These are phyloP conservation scores for Plasmodium relictum DNA, from an alignment of 169 alveolate species.

Conservation along the genomic window DNA sequence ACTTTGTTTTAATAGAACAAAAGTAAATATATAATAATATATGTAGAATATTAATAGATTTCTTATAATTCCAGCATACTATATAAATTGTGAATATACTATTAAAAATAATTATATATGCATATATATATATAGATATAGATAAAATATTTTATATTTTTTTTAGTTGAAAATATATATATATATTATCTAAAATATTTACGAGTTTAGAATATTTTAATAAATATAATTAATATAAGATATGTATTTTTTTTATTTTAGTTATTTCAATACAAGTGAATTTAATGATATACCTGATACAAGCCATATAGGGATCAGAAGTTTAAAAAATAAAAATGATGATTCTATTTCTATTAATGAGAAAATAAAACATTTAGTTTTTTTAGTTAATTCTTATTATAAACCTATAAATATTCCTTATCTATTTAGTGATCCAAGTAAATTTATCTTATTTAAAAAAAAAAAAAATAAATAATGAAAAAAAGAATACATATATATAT, in stretches of 20 bases:
- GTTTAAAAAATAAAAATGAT: neutral
- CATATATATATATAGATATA: constrained; percentile 5
- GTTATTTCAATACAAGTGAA: constrained; percentile 26
- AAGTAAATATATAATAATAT: constrained; percentile 27
- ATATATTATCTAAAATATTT: neutral
- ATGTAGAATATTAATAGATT: too few relatives aligned
- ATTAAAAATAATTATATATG: neutral
- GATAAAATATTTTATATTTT: neutral
- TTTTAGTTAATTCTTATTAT: constrained; percentile 26
- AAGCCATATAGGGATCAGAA: constrained; percentile 33
- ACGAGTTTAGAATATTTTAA: neutral
- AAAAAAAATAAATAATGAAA: too few relatives aligned
- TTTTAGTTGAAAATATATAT: too few relatives aligned
- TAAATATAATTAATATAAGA: neutral
- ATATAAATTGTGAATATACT: too few relatives aligned
- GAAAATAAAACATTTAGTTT: constrained; percentile 3
- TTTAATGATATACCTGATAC: constrained; percentile 20
- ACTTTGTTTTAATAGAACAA: constrained; percentile 35
- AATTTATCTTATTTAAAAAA: too few relatives aligned
- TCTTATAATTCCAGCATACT: too few relatives aligned
- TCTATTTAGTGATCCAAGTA: constrained; percentile 47
- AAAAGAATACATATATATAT: too few relatives aligned
- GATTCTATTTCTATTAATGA: neutral
- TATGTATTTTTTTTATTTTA: neutral
- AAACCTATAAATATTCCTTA: constrained; percentile 28